These are phyloP conservation scores for Pneumocystis carinii DNA, from an alignment of 1,139 yeast species.

Conservation along the genomic window DNA sequence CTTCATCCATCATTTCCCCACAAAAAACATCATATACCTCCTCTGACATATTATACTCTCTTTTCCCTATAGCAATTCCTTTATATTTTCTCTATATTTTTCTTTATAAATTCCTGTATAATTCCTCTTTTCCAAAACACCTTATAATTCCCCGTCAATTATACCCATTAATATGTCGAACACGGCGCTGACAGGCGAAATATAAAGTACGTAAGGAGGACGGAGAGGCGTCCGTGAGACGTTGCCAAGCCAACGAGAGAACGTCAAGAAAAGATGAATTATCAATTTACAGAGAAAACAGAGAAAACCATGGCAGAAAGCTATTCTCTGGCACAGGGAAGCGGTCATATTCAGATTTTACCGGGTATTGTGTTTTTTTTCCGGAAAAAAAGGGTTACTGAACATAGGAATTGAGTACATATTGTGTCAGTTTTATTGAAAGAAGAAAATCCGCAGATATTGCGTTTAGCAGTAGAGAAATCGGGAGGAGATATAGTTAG, in stretches of 20 bases:
- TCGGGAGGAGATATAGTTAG: conserved; percentile 78
- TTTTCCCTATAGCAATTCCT: neutral
- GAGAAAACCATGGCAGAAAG: conserved; percentile 66
- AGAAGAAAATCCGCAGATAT: conserved; percentile 53
- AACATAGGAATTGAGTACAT: conserved; percentile 33
- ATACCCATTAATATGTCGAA: too few species aligned
- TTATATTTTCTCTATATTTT: neutral
- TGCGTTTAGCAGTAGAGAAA: conserved; percentile 73
- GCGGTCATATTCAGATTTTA: conserved; percentile 62
- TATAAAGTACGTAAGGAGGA: neutral
- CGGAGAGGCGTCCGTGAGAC: neutral
- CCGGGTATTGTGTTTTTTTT: conserved; percentile 29
- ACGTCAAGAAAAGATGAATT: conserved; percentile 18
- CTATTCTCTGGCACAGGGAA: conserved; percentile 66
- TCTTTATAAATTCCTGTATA: neutral
- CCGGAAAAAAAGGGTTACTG: neutral
- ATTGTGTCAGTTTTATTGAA: conserved; percentile 80
- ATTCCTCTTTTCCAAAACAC: neutral
- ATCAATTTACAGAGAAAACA: conserved; percentile 72
- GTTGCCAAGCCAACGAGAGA: neutral
- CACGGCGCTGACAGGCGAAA: neutral
- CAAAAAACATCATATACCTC: neutral
- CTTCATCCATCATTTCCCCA: neutral
- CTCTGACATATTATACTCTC: neutral
- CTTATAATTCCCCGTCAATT: neutral